These are phyloP conservation scores for Penicillium parvum DNA, from an alignment of 495 filamentous ascomycete genomes.

Conservation along the genomic window DNA sequence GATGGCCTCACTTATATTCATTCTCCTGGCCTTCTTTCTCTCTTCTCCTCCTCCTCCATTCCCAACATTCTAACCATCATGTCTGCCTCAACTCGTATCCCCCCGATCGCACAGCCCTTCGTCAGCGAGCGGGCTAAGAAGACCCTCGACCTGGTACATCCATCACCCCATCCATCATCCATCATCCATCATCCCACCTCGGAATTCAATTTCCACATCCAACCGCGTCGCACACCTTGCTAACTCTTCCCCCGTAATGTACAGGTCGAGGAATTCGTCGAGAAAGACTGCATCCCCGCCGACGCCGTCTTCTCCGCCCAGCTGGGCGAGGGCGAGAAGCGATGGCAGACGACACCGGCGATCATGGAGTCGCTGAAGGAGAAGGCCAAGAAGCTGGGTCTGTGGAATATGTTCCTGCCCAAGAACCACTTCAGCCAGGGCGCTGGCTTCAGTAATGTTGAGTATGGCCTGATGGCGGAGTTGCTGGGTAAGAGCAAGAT, in stretches of 20 bases:
- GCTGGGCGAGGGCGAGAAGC: slow-evolving; percentile 65
- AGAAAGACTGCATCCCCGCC: slow-evolving; percentile 89
- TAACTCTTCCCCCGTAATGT: neutral
- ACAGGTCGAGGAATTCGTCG: slow-evolving; percentile 90
- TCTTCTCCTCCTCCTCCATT: neutral
- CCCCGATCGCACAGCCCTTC: slow-evolving; percentile 57
- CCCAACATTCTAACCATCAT: slow-evolving; percentile 32
- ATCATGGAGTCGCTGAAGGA: slow-evolving; percentile 86
- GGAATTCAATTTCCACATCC: no score
- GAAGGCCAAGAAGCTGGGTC: slow-evolving; percentile 75
- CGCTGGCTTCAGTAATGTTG: slow-evolving; percentile 83
- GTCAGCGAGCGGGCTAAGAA: slow-evolving; percentile 81
- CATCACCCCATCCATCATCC: neutral
- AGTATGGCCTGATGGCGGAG: slow-evolving; percentile 93
- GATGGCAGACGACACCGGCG: slow-evolving; percentile 73
- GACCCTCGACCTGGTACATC: slow-evolving; percentile 58
- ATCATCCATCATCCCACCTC: no score
- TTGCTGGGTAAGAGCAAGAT: slow-evolving; percentile 73
- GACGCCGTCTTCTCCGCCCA: slow-evolving; percentile 75
- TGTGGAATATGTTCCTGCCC: slow-evolving; percentile 98
- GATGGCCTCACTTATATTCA: slow-evolving; percentile 20
- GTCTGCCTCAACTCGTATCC: slow-evolving; percentile 60
- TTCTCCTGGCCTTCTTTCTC: slow-evolving; percentile 4
- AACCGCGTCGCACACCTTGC: no score
- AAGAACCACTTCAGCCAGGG: slow-evolving; percentile 93